phyloP scores from a whole-genome alignment of 345 rosid genomes.

The Syzygium aqueum region DNA sequence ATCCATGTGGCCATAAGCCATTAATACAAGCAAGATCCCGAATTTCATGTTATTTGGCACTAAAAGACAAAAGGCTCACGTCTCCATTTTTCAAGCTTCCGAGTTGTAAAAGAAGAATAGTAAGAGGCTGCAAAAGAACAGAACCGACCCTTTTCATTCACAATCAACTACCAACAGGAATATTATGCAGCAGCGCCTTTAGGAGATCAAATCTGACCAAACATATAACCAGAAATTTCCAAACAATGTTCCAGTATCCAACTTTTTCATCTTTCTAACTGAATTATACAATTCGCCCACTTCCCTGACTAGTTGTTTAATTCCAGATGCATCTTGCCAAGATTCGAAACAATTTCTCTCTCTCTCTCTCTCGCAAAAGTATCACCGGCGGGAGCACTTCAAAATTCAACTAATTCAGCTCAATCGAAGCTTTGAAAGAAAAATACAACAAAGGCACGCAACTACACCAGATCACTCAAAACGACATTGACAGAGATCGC shows the following conservation, averaged over 20 bases:
- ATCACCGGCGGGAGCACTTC: not conserved
- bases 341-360: not conserved
- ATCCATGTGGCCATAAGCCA: not conserved
- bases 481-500: not conserved
- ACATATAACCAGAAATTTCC: not conserved
- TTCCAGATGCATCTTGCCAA: not conserved
- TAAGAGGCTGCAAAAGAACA: not conserved
- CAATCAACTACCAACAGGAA: not conserved
- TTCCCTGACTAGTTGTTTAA: not conserved
- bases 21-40: too few relatives aligned
- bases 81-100: not conserved
- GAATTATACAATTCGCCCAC: not conserved
- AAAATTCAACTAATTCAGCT: not conserved
- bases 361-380: not conserved
- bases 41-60: not conserved
- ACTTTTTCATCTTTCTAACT: not conserved
- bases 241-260: not conserved
- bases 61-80: not conserved
- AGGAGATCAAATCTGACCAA: not conserved
- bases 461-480: not conserved
- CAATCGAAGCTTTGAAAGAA: not conserved
- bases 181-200: not conserved
- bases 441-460: not conserved
- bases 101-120: rapidly evolving
- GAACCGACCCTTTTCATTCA: not conserved